Evolutionary conservation across 2,329 filamentous ascomycete species (phyloP).

Genomic region (Alternaria postmessia): DNA sequence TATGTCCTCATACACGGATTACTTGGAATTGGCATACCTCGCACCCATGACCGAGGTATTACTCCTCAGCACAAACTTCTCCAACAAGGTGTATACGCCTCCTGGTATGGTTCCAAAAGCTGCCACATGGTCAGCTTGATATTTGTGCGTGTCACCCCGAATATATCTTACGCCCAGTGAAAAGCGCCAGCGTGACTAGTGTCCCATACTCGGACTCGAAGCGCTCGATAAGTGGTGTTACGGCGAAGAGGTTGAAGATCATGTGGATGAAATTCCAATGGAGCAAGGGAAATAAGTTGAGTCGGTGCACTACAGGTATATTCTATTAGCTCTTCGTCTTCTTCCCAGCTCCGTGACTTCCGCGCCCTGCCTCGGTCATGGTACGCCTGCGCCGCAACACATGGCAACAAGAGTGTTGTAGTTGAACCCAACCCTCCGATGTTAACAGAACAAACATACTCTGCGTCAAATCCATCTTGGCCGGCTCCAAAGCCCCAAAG

Average conservation of each 20-base stretch:
- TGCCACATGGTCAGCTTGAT: slow-evolving; percentile 34
- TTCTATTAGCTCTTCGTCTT: slow-evolving; percentile 20
- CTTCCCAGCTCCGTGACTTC: background rate
- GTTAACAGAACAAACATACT: slow-evolving; percentile 63
- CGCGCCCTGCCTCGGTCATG: background rate
- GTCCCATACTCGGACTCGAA: slow-evolving; percentile 95
- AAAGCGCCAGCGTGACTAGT: slow-evolving; percentile 83
- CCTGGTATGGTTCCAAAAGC: slow-evolving; percentile 71
- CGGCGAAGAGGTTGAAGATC: slow-evolving; percentile 77
- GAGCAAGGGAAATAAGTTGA: slow-evolving; percentile 91
- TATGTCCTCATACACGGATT: background rate
- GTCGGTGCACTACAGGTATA: slow-evolving; percentile 75
- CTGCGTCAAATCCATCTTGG: slow-evolving; percentile 73
- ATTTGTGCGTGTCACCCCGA: slow-evolving; percentile 58
- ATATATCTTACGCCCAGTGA: slow-evolving; percentile 79
- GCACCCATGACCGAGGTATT: slow-evolving; percentile 83
- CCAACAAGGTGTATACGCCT: slow-evolving; percentile 78
- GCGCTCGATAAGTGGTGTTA: slow-evolving; percentile 88
- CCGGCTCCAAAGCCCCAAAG: slow-evolving; percentile 82
- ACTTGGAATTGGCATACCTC: slow-evolving; percentile 64
- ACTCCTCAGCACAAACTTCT: slow-evolving; percentile 73
- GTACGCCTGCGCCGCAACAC: slow-evolving; percentile 3
- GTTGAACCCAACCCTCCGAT: background rate
- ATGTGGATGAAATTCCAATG: slow-evolving; percentile 84
- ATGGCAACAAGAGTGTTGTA: background rate